These are phyloP conservation scores for Podila horticola DNA, from an alignment of 192 early-diverging fungal species.

Conservation along the genomic window DNA sequence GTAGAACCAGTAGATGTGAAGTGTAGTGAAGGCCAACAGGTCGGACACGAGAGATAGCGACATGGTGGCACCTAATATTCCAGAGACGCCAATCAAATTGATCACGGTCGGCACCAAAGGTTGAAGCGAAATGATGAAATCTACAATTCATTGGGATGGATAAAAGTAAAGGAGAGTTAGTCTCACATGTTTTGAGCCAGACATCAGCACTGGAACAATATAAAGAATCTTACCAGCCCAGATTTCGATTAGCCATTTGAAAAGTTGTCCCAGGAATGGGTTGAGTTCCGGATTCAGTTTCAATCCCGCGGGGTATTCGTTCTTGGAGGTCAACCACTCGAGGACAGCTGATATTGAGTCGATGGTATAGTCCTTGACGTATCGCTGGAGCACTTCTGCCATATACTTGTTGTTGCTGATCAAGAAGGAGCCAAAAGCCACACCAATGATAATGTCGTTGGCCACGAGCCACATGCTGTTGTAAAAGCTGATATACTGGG, in stretches of 20 bases:
- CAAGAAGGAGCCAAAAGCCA: constrained; percentile 79
- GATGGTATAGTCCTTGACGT: constrained; percentile 72
- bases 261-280: constrained; percentile 90
- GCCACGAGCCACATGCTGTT: constrained; percentile 97
- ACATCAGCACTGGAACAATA: not conserved
- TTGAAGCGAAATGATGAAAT: constrained; percentile 56
- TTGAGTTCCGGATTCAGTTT: constrained; percentile 95
- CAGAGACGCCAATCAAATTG: constrained; percentile 74
- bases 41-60: constrained; percentile 86
- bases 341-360: constrained; percentile 77
- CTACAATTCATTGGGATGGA: constrained; percentile 10
- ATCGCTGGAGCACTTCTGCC: constrained; percentile 59
- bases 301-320: constrained; percentile 90
- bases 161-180: not conserved
- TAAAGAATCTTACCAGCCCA: constrained; percentile 75
- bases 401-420: constrained; percentile 68
- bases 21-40: constrained; percentile 81
- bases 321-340: constrained; percentile 80
- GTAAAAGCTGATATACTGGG: constrained; percentile 92
- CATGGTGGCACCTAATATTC: constrained; percentile 88
- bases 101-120: constrained; percentile 74
- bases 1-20: constrained; percentile 97
- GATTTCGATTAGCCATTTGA: constrained; percentile 84
- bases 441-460: constrained; percentile 90
- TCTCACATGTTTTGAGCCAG: no score